phyloP scores from a whole-genome alignment of 192 early-diverging fungal genomes.

The Ambispora gerdemannii region DNA sequence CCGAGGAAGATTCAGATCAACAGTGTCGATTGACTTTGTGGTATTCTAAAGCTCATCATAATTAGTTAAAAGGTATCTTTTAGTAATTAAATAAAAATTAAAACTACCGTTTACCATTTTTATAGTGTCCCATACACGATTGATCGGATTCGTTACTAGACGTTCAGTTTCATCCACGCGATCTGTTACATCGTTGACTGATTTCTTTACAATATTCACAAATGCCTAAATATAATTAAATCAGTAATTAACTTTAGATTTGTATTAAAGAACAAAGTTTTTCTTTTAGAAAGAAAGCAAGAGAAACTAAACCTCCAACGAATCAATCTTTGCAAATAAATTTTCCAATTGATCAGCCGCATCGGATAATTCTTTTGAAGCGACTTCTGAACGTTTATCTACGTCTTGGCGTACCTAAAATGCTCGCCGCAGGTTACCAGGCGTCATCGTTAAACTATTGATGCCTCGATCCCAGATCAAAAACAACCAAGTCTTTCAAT shows the following conservation, averaged over 20 bases:
- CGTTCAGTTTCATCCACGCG: slow-evolving; percentile 23
- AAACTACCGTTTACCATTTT: slow-evolving; percentile 4
- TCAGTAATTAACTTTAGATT: neutral
- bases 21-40: slow-evolving; percentile 12
- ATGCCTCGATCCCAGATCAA: neutral
- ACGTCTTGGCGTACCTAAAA: slow-evolving; percentile 13
- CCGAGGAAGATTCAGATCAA: slow-evolving; percentile 15
- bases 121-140: slow-evolving; percentile 22
- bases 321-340: slow-evolving; percentile 25
- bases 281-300: neutral
- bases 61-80: neutral
- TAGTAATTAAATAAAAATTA: neutral
- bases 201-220: slow-evolving; percentile 18
- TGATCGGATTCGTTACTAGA: slow-evolving; percentile 27
- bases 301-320: slow-evolving; percentile 11
- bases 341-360: slow-evolving; percentile 19
- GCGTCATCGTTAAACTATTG: no score
- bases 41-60: slow-evolving; percentile 12
- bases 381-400: slow-evolving; percentile 8
- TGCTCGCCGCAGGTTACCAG: neutral
- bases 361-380: slow-evolving; percentile 23
- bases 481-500: neutral
- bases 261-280: no score
- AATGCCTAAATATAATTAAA: neutral
- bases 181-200: slow-evolving; percentile 21